Percentiles rank a stretch among this genome's conserved stretches.
phyloP scores from a whole-genome alignment of 192 early-diverging fungal species.

The Helicostylum pulchrum region DNA sequence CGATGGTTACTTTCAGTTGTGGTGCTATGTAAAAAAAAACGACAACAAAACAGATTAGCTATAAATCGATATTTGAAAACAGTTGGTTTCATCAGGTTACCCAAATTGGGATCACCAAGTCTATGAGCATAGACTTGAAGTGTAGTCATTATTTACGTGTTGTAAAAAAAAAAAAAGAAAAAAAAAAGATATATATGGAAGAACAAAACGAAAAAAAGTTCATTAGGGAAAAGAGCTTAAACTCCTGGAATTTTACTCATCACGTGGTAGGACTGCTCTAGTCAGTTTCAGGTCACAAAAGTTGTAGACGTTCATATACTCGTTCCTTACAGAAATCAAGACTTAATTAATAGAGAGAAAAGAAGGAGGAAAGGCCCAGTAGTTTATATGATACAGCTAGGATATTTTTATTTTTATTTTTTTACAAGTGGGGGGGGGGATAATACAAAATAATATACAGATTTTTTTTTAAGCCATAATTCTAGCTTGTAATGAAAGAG shows the following conservation, averaged over 20 bases:
- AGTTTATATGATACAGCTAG: too few relatives aligned
- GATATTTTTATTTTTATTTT: too few relatives aligned
- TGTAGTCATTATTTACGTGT: conserved; percentile 24
- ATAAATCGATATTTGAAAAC: background rate
- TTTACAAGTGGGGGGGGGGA: too few relatives aligned
- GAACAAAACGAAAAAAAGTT: background rate
- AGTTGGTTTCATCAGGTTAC: conserved; percentile 23
- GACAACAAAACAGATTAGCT: conserved; percentile 3
- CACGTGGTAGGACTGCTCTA: too few relatives aligned
- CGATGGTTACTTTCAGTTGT: conserved; percentile 75
- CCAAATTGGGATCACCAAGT: conserved; percentile 48
- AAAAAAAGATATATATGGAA: background rate
- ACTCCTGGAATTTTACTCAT: too few relatives aligned
- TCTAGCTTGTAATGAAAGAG: conserved; percentile 6
- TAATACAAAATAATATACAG: too few relatives aligned
- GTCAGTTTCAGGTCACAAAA: too few relatives aligned
- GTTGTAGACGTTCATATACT: too few relatives aligned
- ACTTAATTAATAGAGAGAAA: too few relatives aligned
- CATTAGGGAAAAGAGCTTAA: too few relatives aligned
- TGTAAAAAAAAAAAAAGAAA: background rate
- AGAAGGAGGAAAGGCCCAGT: too few relatives aligned
- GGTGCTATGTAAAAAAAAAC: conserved; percentile 45
- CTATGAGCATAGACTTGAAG: conserved; percentile 50
- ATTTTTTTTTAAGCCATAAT: background rate
- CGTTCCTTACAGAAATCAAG: too few relatives aligned